Conservation (phyloP, 179 eudicot species). For the Spergularia azorica region DNA sequence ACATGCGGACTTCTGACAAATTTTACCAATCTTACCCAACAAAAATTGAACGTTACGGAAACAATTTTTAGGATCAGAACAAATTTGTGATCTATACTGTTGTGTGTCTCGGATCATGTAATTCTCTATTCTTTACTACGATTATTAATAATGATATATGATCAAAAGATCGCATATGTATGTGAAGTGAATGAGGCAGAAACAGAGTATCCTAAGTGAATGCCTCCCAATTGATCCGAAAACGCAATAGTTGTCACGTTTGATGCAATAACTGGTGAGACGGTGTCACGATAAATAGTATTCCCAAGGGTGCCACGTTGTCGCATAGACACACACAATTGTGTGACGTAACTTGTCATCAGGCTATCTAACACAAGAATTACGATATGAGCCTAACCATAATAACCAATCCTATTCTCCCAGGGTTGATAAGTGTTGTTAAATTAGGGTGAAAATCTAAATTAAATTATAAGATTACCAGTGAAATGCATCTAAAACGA, state of each 20-base stretch:
- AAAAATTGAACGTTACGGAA: background rate
- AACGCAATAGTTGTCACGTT: background rate
- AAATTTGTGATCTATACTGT: conserved; percentile 6
- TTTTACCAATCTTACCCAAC: background rate
- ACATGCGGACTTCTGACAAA: too few species aligned
- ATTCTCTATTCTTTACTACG: background rate
- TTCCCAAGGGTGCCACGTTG: too few species aligned
- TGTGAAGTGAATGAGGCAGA: too few species aligned
- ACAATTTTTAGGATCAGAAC: background rate
- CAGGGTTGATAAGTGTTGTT: too few species aligned
- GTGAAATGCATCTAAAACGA: too few species aligned
- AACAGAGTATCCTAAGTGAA: background rate
- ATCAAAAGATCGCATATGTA: too few species aligned
- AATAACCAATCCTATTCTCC: background rate
- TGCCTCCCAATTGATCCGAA: background rate
- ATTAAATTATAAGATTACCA: too few species aligned
- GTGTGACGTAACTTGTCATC: too few species aligned
- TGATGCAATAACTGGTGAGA: background rate
- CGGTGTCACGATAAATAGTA: background rate
- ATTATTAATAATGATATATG: background rate
- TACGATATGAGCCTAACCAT: too few species aligned
- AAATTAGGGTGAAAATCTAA: too few species aligned
- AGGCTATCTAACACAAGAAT: too few species aligned
- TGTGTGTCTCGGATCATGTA: conserved; percentile 2
- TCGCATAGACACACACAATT: too few species aligned